Conservation (phyloP, 139 green algal species). For the Pleodorina starrii region DNA sequence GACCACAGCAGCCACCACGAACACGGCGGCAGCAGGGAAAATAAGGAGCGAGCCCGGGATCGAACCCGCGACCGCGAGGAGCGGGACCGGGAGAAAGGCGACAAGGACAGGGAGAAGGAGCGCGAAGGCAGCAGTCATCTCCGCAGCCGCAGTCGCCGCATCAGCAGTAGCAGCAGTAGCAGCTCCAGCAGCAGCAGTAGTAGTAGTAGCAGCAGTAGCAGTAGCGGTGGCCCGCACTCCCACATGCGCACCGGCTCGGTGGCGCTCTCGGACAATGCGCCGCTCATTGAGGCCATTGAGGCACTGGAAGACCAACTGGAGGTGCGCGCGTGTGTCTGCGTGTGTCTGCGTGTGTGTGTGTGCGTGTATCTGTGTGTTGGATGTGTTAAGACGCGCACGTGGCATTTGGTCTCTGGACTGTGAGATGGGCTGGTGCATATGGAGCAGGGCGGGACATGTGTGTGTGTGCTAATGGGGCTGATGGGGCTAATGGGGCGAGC, state of each 20-base stretch:
- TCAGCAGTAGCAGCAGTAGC: not conserved
- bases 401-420: too few species aligned
- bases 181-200: not conserved
- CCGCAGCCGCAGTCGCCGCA: not conserved
- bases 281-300: slow-evolving; percentile 47
- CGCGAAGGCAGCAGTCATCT: not conserved
- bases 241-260: slow-evolving; percentile 12
- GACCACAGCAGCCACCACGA: not conserved
- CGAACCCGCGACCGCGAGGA: not conserved
- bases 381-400: too few species aligned
- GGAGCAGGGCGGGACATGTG: not conserved
- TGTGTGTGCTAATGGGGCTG: not conserved
- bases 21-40: not conserved
- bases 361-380: not conserved
- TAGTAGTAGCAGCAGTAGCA: not conserved
- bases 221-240: not conserved
- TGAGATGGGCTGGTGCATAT: not conserved
- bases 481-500: too few species aligned
- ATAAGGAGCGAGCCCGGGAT: not conserved
- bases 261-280: slow-evolving; percentile 19
- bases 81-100: not conserved
- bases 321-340: not conserved
- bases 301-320: slow-evolving; percentile 47
- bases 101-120: not conserved
- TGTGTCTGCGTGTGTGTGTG: not conserved